Conservation (phyloP, 2,329 filamentous ascomycete species). For the Pseudogymnoascus sp. region DNA sequence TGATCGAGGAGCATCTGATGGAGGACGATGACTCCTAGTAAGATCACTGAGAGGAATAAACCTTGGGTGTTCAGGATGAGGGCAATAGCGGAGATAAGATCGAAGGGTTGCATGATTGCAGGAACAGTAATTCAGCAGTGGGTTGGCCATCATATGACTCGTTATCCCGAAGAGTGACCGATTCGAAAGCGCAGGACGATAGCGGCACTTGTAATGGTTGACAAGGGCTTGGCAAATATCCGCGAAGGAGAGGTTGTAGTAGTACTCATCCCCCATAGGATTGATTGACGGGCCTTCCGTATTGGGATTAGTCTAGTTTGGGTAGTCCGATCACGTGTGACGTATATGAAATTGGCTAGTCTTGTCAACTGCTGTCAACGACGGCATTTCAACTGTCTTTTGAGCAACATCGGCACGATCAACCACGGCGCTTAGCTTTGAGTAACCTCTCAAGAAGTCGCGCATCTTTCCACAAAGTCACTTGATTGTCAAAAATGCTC, state of each 20-base stretch:
- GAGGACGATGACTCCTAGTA: background rate
- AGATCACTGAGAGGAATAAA: background rate
- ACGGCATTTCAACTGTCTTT: background rate
- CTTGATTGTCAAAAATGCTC: conserved; percentile 3
- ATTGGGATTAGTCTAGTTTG: background rate
- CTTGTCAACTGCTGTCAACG: background rate
- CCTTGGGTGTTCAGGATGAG: background rate
- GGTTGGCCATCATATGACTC: background rate
- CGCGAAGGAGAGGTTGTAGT: background rate
- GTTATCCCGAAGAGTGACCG: background rate
- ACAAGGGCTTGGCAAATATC: background rate
- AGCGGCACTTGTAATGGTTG: background rate
- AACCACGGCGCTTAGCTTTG: background rate
- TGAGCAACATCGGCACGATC: background rate
- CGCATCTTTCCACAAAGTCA: conserved; percentile 1
- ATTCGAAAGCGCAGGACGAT: background rate
- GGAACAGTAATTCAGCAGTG: background rate
- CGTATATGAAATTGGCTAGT: background rate
- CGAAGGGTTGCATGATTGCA: background rate
- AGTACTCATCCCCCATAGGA: background rate
- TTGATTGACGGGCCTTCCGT: background rate
- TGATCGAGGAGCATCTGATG: background rate
- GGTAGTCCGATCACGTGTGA: background rate
- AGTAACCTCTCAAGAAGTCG: background rate
- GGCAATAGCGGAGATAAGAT: background rate